Conservation (phyloP, 2,329 filamentous ascomycete species). For the Cylindrodendrum hubeiense region DNA sequence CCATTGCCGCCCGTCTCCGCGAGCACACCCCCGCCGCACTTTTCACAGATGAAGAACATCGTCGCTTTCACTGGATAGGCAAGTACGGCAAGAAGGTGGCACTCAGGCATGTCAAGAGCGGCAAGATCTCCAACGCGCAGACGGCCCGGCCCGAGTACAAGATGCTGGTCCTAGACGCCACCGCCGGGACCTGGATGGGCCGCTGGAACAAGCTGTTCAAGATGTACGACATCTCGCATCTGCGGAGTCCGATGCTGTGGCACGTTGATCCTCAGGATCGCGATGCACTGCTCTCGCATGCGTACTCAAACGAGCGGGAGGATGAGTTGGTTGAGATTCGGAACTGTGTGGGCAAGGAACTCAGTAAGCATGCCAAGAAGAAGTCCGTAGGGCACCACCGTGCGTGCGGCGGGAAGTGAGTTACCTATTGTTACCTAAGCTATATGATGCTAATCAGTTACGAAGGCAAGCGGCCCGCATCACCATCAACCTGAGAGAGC, state of each 20-base stretch:
- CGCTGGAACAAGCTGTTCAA: conserved; percentile 79
- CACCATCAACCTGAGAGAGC: conserved; percentile 74
- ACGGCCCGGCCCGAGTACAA: conserved; percentile 45
- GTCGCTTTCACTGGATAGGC: conserved; percentile 82
- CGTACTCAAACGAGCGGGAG: conserved; percentile 71
- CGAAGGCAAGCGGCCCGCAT: conserved; percentile 58
- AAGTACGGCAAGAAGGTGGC: conserved; percentile 72
- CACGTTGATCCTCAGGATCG: conserved; percentile 82
- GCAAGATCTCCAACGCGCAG: conserved; percentile 43
- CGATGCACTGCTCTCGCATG: conserved; percentile 78
- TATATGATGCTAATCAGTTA: neutral
- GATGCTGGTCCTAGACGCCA: conserved; percentile 76
- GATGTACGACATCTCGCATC: conserved; percentile 75
- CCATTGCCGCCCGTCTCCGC: conserved; percentile 77
- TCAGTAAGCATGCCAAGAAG: conserved; percentile 85
- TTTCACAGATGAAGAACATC: conserved; percentile 87
- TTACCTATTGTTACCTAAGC: neutral
- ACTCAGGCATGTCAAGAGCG: conserved; percentile 60
- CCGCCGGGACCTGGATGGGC: conserved; percentile 74
- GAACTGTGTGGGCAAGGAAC: conserved; percentile 81
- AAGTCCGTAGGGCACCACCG: conserved; percentile 55
- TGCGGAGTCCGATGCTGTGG: conserved; percentile 87
- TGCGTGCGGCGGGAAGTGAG: conserved; percentile 58
- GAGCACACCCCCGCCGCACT: conserved; percentile 82
- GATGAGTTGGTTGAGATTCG: conserved; percentile 76